Base-by-base conservation (phyloP, 2,329 filamentous ascomycete species). In the Trichoderma hamatum region DNA sequence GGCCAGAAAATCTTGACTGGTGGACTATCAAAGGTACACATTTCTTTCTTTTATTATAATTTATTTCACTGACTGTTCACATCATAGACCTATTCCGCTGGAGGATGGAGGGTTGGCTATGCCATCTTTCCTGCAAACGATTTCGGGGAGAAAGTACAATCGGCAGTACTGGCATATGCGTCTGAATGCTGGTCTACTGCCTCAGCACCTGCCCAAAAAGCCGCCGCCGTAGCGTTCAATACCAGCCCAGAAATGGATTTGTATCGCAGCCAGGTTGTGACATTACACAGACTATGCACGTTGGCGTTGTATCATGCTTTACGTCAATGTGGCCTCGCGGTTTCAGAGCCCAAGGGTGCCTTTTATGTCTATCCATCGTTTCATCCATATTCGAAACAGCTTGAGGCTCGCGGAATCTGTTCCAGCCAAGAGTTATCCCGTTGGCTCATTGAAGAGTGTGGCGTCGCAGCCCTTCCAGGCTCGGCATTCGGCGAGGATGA, bases 161-260 rank as follows among this genome's bases (percentile, higher is more conserved):
- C 34, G 14, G 56, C 56, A 26, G 7, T 60, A 24, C 13, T 60
- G 24, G 56, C 56, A 24, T 60, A 60, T 60, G 56, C 34, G 9
- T 60, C 56, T 43, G 56, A 60, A 26, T 60, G 56, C 34, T 60
- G 56, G 56, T 60, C 56, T 60, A n/a, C 56, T 5, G 56, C 56
- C 24, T 60, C 56, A 16, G 56, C 56, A 6, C 56, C 56, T 1
- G 56, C 56, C 19, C 56, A 60, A 60, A 36, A 43, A 7, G 56
- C 56, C 5, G 56, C 56, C 1, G 34, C 34, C n/a, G 24, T 60
- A n/a, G 39, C 39, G 39, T 43, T 43, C 19, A 19, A 43, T 43
- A 43, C 19, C 6, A 43, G 39, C n/a, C 39, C 19, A 43, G 39
- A 43, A n/a, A 43, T 43, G 39, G 39, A 43, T n/a, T n/a, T 43